Conservation (phyloP, 306 rosid genomes). For the Hippophae rhamnoides region DNA sequence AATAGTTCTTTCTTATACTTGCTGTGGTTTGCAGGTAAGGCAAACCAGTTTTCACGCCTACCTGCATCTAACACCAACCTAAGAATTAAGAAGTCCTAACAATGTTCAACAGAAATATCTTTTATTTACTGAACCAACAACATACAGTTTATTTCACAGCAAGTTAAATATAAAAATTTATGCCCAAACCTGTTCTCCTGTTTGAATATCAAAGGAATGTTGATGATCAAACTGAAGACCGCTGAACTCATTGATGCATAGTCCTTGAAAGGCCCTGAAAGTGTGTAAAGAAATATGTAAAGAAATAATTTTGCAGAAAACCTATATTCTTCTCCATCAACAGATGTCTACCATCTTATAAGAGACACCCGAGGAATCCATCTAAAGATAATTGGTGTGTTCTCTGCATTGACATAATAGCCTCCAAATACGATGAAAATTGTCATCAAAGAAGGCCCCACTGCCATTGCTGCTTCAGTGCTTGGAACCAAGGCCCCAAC, state of each 20-base stretch:
- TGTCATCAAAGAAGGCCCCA: slow-evolving; percentile 93
- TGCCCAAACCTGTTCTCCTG: slow-evolving; percentile 76
- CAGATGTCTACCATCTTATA: slow-evolving; percentile 65
- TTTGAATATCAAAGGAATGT: slow-evolving; percentile 63
- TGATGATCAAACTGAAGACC: slow-evolving; percentile 91
- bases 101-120: background rate
- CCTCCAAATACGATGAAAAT: slow-evolving; percentile 92
- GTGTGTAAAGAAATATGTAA: slow-evolving; percentile 15
- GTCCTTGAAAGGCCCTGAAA: slow-evolving; percentile 96
- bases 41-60: background rate
- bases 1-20: background rate
- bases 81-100: background rate
- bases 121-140: background rate
- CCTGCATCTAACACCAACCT: background rate
- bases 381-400: slow-evolving; percentile 81
- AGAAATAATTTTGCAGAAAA: background rate
- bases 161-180: slow-evolving; percentile 3
- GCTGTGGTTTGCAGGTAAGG: background rate
- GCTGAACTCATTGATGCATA: slow-evolving; percentile 76
- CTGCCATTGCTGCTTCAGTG: slow-evolving; percentile 92
- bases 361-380: slow-evolving; percentile 91
- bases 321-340: slow-evolving; percentile 5
- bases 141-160: background rate
- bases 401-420: slow-evolving; percentile 75
- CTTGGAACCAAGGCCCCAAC: slow-evolving; percentile 97